phyloP scores from a whole-genome alignment of 2,329 filamentous ascomycete species.

The Rutstroemia sp. region DNA sequence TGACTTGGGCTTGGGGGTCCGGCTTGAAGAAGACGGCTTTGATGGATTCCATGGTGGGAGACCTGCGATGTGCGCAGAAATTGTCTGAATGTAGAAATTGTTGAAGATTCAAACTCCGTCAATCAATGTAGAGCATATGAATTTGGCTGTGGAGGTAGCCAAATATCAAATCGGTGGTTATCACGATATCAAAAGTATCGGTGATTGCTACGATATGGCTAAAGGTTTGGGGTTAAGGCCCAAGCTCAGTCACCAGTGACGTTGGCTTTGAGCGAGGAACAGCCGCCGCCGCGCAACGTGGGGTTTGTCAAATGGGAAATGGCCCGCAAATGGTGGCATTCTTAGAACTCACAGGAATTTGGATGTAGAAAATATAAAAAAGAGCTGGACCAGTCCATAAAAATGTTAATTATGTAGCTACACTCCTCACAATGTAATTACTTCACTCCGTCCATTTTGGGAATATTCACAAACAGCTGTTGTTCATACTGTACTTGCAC shows the following conservation, averaged over 20 bases:
- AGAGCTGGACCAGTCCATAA: too few species aligned
- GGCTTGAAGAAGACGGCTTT: conserved; percentile 84
- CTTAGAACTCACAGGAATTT: too few species aligned
- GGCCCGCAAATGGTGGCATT: neutral
- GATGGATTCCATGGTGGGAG: conserved; percentile 68
- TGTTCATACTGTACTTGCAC: neutral
- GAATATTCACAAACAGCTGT: too few species aligned
- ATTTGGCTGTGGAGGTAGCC: neutral
- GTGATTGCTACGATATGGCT: neutral
- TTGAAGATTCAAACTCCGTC: neutral
- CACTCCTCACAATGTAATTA: too few species aligned
- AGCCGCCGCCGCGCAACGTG: neutral
- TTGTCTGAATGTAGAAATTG: neutral
- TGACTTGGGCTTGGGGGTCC: conserved; percentile 86
- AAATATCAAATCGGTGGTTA: neutral
- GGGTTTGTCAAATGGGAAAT: neutral
- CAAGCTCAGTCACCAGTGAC: conserved; percentile 5
- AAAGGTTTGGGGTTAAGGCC: neutral
- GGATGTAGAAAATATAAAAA: too few species aligned
- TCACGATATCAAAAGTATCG: neutral
- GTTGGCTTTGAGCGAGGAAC: neutral
- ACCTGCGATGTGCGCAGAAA: neutral
- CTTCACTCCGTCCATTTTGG: too few species aligned
- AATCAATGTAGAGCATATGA: too few species aligned
- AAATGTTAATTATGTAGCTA: too few species aligned